phyloP scores from a whole-genome alignment of 1,139 yeast species.

The Blastobotrys illinoisensis region DNA sequence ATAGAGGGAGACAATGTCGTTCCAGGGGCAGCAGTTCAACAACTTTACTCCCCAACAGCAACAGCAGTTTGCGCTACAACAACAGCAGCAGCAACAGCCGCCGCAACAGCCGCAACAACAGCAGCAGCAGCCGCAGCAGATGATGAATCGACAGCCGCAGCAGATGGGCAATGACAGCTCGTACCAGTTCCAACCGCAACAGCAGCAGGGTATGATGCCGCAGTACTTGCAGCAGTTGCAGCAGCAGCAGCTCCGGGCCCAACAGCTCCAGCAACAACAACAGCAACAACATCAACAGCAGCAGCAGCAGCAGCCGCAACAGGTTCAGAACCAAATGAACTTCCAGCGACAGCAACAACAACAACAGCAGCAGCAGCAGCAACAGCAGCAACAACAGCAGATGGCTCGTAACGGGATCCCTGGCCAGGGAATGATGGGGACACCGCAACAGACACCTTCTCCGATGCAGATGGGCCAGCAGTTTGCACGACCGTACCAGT shows the following conservation, averaged over 20 bases:
- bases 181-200: constrained; percentile 3
- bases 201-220: constrained; percentile 9
- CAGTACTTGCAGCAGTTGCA: constrained; percentile 6
- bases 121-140: constrained; percentile 7
- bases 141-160: constrained; percentile 1
- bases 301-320: constrained; percentile 17
- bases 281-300: constrained; percentile 12
- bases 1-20: constrained; percentile 7
- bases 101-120: constrained; percentile 7
- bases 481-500: not conserved
- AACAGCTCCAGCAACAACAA: constrained; percentile 13
- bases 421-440: not conserved
- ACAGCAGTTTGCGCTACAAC: not conserved
- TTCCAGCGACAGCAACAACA: not conserved
- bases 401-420: not conserved
- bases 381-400: not conserved
- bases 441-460: not conserved
- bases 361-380: constrained; percentile 12
- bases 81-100: constrained; percentile 7
- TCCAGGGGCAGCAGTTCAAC: constrained; percentile 6
- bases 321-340: not conserved
- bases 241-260: constrained; percentile 3
- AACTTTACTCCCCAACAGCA: not conserved
- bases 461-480: not conserved
- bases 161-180: not conserved